phyloP scores from a whole-genome alignment of 2,329 filamentous ascomycete species.

The Daldinia sp. region DNA sequence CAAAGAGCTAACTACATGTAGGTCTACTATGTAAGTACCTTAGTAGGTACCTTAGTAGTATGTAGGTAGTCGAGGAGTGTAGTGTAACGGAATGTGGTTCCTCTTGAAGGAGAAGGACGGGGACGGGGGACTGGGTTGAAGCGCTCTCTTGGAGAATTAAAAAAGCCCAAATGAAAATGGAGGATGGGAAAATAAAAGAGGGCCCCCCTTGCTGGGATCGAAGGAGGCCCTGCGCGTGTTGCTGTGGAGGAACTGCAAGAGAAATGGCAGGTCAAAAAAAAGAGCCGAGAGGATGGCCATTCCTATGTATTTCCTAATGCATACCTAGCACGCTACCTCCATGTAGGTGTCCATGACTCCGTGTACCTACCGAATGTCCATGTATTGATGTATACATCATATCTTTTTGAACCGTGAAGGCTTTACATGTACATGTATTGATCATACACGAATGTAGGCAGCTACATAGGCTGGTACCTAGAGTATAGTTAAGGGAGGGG shows the following conservation, averaged over 20 bases:
- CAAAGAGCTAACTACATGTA: no score
- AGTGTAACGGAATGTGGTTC: constrained; percentile 11
- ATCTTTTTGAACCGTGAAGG: no score
- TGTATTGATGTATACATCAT: no score
- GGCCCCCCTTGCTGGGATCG: constrained; percentile 32
- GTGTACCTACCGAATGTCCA: neutral
- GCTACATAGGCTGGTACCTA: neutral
- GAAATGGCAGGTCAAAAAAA: constrained; percentile 42
- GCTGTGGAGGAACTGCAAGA: constrained; percentile 39
- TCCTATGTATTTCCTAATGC: constrained; percentile 21
- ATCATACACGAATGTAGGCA: no score
- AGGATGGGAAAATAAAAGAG: constrained; percentile 20
- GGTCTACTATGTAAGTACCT: no score
- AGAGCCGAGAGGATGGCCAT: constrained; percentile 39
- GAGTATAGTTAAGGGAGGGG: neutral
- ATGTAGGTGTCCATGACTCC: neutral
- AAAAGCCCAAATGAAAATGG: constrained; percentile 22
- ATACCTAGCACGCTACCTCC: constrained; percentile 12
- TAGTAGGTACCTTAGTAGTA: neutral
- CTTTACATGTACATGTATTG: no score
- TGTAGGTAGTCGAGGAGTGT: neutral
- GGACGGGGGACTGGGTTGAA: neutral
- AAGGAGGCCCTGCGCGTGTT: constrained; percentile 34
- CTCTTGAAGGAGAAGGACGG: constrained; percentile 7
- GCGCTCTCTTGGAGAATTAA: constrained; percentile 19